Base-by-base conservation (phyloP, 140 eudicot species). In the Oenanthe javanica region DNA sequence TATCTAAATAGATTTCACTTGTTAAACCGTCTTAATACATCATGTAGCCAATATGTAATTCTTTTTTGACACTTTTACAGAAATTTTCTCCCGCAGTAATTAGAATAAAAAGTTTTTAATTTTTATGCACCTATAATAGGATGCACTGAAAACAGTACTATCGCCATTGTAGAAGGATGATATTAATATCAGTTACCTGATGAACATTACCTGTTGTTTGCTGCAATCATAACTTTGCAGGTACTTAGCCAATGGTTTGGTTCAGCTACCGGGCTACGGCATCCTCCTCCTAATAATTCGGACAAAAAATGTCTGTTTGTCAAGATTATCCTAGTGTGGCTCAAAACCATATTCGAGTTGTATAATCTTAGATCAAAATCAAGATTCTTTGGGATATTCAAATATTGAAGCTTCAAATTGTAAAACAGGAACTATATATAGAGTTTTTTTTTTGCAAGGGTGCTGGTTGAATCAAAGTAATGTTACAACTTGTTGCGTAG, bases 161-260 rank as follows among this genome's bases (percentile, higher is more conserved):
- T 31, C 7, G 14, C 72, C 43, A 25, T 45, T 45, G 31, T 73
- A 73, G 6, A 73, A 42, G 40, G 77, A 45, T 59, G 1, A 4
- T 10, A 13, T 40, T 0, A 43, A 4, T 9, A 42, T 21, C 31
- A 73, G 40, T n/a, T 13, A 2, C 14, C 18, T 21, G 63, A 42
- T 49, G 18, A 66, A 50, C 15, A 25, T 42, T 52, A 72, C 31
- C 31, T 21, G 23, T 59, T 59, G 0, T 57, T 59, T 59, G 31
- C 64, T 59, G 67, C 12, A 59, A 59, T 6, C 31, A 59, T 19
- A 59, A 27, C 31, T 59, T 59, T 59, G 79, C 94, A 94, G 98
- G 98, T 94, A 94, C 84, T 74, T 91, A 66, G 93, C 80, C 54
- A 89, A 90, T 67, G 93, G 97, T 19, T 63, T 89, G 78, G 66